phyloP scores from a whole-genome alignment of 192 early-diverging fungal species.

The Podila epigama region DNA sequence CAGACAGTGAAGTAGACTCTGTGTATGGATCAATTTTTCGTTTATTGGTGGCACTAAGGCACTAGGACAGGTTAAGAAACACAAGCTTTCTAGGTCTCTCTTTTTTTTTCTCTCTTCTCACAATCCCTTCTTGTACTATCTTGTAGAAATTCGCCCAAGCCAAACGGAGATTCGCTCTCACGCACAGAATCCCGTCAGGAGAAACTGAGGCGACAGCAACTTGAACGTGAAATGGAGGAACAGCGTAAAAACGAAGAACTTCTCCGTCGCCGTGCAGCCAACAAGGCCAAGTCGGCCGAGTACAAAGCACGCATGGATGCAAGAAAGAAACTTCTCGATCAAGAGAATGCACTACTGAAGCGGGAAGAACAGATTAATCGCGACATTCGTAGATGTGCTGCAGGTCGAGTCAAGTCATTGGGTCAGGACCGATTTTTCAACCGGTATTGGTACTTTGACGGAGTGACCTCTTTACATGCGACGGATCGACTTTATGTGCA shows the following conservation, averaged over 20 bases:
- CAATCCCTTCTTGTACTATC: too few species aligned
- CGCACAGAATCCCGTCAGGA: slow-evolving; percentile 55
- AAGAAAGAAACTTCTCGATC: slow-evolving; percentile 60
- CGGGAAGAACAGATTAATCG: slow-evolving; percentile 75
- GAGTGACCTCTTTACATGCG: slow-evolving; percentile 67
- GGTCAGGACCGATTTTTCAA: slow-evolving; percentile 88
- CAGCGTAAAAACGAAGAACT: slow-evolving; percentile 49
- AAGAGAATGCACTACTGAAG: slow-evolving; percentile 54
- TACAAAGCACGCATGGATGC: slow-evolving; percentile 45
- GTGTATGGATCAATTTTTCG: background rate
- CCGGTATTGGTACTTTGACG: slow-evolving; percentile 92
- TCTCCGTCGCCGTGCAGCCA: slow-evolving; percentile 51
- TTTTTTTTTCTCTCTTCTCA: background rate
- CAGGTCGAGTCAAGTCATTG: slow-evolving; percentile 74
- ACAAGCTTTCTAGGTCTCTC: too few species aligned
- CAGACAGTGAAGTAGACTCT: background rate
- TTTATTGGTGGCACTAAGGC: too few species aligned
- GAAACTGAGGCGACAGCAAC: slow-evolving; percentile 53
- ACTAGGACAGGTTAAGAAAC: too few species aligned
- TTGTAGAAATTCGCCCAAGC: background rate
- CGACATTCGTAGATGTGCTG: slow-evolving; percentile 68
- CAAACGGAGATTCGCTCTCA: slow-evolving; percentile 9
- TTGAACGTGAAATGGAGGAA: slow-evolving; percentile 58
- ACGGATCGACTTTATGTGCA: slow-evolving; percentile 70
- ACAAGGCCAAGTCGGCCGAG: slow-evolving; percentile 50